phyloP scores from a whole-genome alignment of 1,284 basidiomycete species.

The Heterobasidion occidentale region DNA sequence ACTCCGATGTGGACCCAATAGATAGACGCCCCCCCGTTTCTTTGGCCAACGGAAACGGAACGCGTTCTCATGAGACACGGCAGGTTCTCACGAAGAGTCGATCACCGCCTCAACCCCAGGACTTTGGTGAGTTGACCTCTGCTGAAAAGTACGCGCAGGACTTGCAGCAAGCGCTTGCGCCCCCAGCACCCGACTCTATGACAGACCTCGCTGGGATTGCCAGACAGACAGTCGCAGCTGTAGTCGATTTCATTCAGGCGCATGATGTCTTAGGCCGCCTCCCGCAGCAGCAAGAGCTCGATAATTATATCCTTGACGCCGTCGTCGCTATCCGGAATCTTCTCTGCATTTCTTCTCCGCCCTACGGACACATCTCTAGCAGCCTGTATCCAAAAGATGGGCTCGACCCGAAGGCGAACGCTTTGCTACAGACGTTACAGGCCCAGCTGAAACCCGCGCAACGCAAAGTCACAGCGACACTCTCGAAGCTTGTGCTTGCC shows the following conservation, averaged over 20 bases:
- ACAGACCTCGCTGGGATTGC: slow-evolving; percentile 51
- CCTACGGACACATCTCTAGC: slow-evolving; percentile 53
- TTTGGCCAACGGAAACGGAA: not conserved
- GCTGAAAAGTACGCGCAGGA: slow-evolving; percentile 60
- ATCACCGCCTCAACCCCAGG: slow-evolving; percentile 7
- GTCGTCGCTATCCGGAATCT: slow-evolving; percentile 68
- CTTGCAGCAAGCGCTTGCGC: slow-evolving; percentile 54
- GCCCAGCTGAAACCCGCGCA: slow-evolving; percentile 59
- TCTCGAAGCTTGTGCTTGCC: slow-evolving; percentile 70
- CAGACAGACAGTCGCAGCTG: slow-evolving; percentile 50
- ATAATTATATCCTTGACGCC: slow-evolving; percentile 54
- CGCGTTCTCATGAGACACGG: not conserved
- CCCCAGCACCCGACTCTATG: slow-evolving; percentile 48
- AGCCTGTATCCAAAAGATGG: slow-evolving; percentile 46
- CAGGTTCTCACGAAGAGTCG: slow-evolving; percentile 4
- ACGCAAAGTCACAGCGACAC: slow-evolving; percentile 69
- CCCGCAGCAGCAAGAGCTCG: slow-evolving; percentile 52
- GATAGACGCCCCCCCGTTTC: slow-evolving; percentile 13
- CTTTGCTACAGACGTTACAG: slow-evolving; percentile 44
- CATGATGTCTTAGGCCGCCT: slow-evolving; percentile 33
- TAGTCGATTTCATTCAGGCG: slow-evolving; percentile 54
- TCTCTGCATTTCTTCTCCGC: slow-evolving; percentile 61
- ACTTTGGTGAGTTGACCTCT: slow-evolving; percentile 42
- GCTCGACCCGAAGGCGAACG: slow-evolving; percentile 32
- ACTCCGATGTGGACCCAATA: slow-evolving; percentile 63